A percentile compares a stretch with the other conserved stretches of the same genome.
Evolutionary conservation across 1,284 basidiomycete genomes (phyloP).

Genomic region (Rhodofomes roseus): DNA sequence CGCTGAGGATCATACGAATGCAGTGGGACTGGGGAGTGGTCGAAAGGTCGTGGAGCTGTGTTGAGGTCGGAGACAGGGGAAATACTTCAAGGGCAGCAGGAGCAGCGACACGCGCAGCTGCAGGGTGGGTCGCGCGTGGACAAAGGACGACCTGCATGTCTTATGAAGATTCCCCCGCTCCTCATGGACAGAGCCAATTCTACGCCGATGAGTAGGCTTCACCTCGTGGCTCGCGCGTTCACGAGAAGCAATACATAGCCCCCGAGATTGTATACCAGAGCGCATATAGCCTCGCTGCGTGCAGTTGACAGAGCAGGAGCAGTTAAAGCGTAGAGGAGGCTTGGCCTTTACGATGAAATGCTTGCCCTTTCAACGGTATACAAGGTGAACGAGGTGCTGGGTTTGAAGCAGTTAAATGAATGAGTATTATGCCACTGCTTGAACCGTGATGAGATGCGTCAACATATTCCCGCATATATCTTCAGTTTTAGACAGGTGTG

Average conservation of each 20-base stretch:
- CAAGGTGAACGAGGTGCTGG: too few species aligned
- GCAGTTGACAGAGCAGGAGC: neutral
- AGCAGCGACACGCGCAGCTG: constrained; percentile 1
- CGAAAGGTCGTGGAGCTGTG: constrained; percentile 21
- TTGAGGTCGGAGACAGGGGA: constrained; percentile 15
- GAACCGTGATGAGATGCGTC: too few species aligned
- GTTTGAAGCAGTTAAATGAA: too few species aligned
- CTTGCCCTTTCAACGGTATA: too few species aligned
- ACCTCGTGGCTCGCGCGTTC: constrained; percentile 6
- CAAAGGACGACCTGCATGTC: neutral
- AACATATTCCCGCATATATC: too few species aligned
- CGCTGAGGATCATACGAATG: neutral
- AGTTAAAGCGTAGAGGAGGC: too few species aligned
- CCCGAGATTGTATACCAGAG: neutral
- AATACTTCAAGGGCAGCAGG: neutral
- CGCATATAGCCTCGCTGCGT: neutral
- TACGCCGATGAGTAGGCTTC: neutral
- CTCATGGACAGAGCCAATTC: neutral
- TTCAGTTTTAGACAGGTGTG: too few species aligned
- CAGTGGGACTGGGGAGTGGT: neutral
- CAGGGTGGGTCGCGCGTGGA: constrained; percentile 3
- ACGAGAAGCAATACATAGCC: neutral
- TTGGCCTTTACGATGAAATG: too few species aligned
- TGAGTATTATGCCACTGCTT: too few species aligned
- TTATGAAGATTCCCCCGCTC: neutral